A percentile compares a stretch with the other conserved stretches of the same genome.
phyloP scores from a whole-genome alignment of 2,329 filamentous ascomycete genomes.

The Fusarium agapanthi region DNA sequence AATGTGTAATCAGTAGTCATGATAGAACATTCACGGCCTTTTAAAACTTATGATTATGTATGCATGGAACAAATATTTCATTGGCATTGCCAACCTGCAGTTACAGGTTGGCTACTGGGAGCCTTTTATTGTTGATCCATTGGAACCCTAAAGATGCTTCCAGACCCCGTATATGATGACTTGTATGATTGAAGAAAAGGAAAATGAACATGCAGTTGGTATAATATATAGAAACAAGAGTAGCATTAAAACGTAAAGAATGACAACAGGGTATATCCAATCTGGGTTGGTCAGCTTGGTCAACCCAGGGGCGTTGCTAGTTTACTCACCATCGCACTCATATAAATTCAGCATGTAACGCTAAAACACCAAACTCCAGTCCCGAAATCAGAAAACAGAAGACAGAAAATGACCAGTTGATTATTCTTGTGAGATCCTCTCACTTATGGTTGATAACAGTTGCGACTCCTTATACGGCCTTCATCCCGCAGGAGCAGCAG shows the following conservation, averaged over 20 bases:
- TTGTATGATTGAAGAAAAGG: neutral
- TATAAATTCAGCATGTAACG: constrained; percentile 11
- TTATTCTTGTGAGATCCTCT: constrained; percentile 4
- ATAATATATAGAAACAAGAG: neutral
- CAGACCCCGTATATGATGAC: neutral
- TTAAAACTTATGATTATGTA: constrained; percentile 24
- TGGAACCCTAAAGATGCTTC: neutral
- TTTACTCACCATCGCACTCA: constrained; percentile 33
- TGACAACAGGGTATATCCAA: constrained; percentile 36
- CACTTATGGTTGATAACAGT: constrained; percentile 2
- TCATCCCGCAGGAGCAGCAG: constrained; percentile 19
- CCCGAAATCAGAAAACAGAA: constrained; percentile 20
- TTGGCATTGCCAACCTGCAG: neutral
- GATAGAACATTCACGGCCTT: constrained; percentile 1
- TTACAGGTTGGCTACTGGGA: neutral
- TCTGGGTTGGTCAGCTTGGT: constrained; percentile 28
- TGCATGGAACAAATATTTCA: constrained; percentile 3
- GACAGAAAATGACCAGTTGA: constrained; percentile 2
- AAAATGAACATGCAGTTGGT: neutral
- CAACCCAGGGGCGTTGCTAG: neutral
- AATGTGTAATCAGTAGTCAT: constrained; percentile 8
- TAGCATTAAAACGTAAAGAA: constrained; percentile 9
- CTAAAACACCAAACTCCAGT: constrained; percentile 18
- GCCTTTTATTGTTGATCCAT: neutral
- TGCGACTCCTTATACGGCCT: neutral